phyloP scores from a whole-genome alignment of 305 asterid species.

The Fraxinus xanthoxyloides region DNA sequence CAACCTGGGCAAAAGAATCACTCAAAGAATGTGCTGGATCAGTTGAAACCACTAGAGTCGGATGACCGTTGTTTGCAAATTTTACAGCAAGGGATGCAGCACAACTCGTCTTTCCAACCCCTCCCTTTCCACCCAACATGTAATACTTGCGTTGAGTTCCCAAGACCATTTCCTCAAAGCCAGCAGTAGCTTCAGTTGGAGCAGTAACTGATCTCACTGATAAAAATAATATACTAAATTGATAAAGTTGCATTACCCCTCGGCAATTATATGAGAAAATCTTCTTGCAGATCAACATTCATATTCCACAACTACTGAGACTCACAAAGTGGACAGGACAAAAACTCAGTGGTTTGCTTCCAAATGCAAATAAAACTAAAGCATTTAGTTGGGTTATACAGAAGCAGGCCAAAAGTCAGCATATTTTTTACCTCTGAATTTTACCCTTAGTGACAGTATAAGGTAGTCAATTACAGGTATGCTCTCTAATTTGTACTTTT shows the following conservation, averaged over 20 bases:
- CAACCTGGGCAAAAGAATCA: constrained; percentile 98
- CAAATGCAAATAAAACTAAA: neutral
- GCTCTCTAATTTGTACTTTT: constrained; percentile 9
- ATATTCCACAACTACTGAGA: neutral
- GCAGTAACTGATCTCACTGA: constrained; percentile 79
- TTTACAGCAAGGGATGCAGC: constrained; percentile 98
- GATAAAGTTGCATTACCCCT: neutral
- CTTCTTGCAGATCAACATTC: neutral
- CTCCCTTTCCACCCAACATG: constrained; percentile 99
- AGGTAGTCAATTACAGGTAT: neutral
- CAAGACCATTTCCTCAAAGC: constrained; percentile 85
- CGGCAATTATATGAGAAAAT: constrained; percentile 12
- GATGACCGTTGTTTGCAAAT: constrained; percentile 95
- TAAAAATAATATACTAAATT: constrained; percentile 17
- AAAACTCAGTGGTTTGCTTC: neutral
- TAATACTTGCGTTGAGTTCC: constrained; percentile 90
- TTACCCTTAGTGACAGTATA: neutral
- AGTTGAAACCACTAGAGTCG: constrained; percentile 96
- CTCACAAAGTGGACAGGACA: neutral
- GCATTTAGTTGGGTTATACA: neutral
- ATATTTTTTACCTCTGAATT: neutral
- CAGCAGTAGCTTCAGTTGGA: constrained; percentile 67
- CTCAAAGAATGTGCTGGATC: constrained; percentile 99
- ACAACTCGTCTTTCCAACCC: constrained; percentile 97
- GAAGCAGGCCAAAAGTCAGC: neutral